phyloP scores from a whole-genome alignment of 495 filamentous ascomycete species.

The Neurospora africana region DNA sequence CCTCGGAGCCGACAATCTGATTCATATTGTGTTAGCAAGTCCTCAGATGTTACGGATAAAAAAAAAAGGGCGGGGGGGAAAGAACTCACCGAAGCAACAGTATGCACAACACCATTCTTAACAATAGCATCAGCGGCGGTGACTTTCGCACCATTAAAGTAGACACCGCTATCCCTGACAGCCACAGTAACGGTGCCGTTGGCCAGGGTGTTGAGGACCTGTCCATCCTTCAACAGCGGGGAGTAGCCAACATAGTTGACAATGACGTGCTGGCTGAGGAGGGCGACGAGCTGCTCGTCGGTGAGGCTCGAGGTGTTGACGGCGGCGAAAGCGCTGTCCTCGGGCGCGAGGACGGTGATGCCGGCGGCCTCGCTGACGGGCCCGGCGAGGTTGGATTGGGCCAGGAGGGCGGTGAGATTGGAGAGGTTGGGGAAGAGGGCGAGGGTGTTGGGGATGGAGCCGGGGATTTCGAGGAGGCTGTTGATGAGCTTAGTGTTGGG shows the following conservation, averaged over 20 bases:
- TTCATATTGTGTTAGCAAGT: not conserved
- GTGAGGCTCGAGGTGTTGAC: slow-evolving; percentile 5
- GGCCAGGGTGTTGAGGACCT: slow-evolving; percentile 17
- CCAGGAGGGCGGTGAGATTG: not conserved
- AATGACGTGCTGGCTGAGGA: slow-evolving; percentile 21
- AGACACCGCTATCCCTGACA: slow-evolving; percentile 15
- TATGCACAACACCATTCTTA: slow-evolving; percentile 29
- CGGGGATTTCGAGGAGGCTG: slow-evolving; percentile 29
- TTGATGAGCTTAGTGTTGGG: slow-evolving; percentile 19
- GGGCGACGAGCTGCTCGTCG: not conserved
- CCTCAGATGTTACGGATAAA: not conserved
- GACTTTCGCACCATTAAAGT: slow-evolving; percentile 28
- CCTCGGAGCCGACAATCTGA: not conserved
- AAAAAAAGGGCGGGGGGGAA: too few relatives aligned
- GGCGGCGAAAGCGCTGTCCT: slow-evolving; percentile 13
- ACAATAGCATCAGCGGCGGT: slow-evolving; percentile 20
- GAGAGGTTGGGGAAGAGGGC: not conserved
- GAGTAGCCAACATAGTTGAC: slow-evolving; percentile 22
- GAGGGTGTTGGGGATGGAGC: not conserved
- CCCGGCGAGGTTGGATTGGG: not conserved
- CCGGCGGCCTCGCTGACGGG: slow-evolving; percentile 15
- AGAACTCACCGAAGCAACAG: slow-evolving; percentile 24
- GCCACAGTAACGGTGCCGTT: slow-evolving; percentile 22
- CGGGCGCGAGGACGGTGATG: slow-evolving; percentile 17
- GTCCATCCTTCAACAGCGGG: slow-evolving; percentile 19